Evolutionary conservation across 1,284 basidiomycete genomes (phyloP), one percentile per base, ranked within the genome.

Genomic region (Waitea zeae): DNA sequence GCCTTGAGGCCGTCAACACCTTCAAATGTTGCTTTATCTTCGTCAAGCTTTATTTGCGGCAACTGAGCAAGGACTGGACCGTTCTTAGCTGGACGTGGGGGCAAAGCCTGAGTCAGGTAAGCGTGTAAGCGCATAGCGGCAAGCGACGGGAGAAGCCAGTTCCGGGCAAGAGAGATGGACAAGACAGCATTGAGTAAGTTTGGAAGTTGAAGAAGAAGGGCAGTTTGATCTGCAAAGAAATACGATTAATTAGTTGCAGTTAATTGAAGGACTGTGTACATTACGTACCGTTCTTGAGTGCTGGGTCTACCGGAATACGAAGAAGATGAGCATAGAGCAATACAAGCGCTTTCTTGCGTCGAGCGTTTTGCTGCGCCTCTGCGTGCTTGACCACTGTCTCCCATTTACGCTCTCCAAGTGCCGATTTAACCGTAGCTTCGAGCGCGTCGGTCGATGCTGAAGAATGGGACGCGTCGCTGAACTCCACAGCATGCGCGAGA

Each of bases 291-390:
- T 68, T 61, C 42, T 67, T 62, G 7, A 93, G 53, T 2, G 58
- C 53, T 1, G 64, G 41, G 32, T 70, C 64, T 5, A 90, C 51
- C 1, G 77, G 64, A 13, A 90, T 44, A 14, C 92, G 70, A 29
- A 95, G 61, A 36, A 97, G 57, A 55, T 97, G 87, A 4, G 88
- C 81, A 51, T 88, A 92, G 4, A 97, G 56, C 2, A 97, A 61
- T 1, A 80, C 61, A 39, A 87, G 62, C 0, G 82, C 79, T 26
- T 52, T 17, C 56, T 55, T 7, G 46, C 51, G 29, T 57, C 58
- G 27, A 46, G 37, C 38, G 18, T 54, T 52, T 6, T 57, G 53
- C 5, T 52, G 46, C 5, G 46, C 49, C 13, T 56, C 63, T 49
- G 63, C 52, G 19, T 56, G 43, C 31, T 57, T 52, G 38, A 45